Base-by-base conservation (phyloP, 441 rosid species). In the Melastoma candidum region DNA sequence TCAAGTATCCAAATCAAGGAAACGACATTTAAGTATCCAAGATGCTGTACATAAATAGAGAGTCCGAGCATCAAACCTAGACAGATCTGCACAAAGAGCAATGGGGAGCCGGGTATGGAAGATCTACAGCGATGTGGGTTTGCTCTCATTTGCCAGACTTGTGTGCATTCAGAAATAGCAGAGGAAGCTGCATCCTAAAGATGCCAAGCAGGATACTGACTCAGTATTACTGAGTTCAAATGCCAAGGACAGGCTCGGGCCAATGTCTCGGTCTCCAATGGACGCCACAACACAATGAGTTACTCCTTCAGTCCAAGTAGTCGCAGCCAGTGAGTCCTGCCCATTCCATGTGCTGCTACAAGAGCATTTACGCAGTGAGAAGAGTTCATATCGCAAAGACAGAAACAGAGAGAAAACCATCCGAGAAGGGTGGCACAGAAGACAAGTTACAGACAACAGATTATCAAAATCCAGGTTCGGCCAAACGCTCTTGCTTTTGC, bases 131-230 rank as follows among this genome's bases (percentile, higher is more conserved):
- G 71, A 69, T 32, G 66, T 56, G 1, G 66, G 69, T 26, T 72
- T 77, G 24, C 76, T 66, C 48, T 73, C 76, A 51, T 76, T 74
- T 25, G 22, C 82, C 47, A 63, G 71, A 51, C 70, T 72, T 49
- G 57, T 63, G 22, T 69, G 77, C 27, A 45, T 58, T 71, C 75
- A 71, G 62, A 78, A 74, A 53, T 70, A 64, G 65, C 64, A 59
- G 39, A 51, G 61, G 1, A 56, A 59, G 45, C 11, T 53, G 51
- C 44, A 63, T 41, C 53, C 59, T 26, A 29, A 60, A 10, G 45
- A 26, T 44, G 26, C 14, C 4, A 61, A 45, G 46, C 68, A 66
- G 1, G 57, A 54, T 29, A 63, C 17, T 26, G 72, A 71, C 9
- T 72, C 70, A n/a, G 69, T 66, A 68, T 72, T 72, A 51, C 29